phyloP scores from a whole-genome alignment of 2,329 filamentous ascomycete genomes.

The Fusarium annulatum region DNA sequence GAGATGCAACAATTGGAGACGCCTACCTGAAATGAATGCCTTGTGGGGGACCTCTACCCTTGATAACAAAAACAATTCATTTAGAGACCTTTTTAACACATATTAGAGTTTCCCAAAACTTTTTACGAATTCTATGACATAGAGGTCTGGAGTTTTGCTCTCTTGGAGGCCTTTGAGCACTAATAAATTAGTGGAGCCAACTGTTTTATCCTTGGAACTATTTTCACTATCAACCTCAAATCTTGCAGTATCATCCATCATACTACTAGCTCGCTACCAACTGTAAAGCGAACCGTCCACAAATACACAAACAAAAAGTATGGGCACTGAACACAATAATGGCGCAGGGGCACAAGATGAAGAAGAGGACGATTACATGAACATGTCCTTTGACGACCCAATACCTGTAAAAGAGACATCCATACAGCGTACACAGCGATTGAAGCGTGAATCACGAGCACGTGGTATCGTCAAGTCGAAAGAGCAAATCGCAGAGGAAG shows the following conservation, averaged over 20 bases:
- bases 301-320: neutral
- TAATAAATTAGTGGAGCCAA: constrained; percentile 24
- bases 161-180: neutral
- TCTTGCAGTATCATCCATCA: constrained; percentile 6
- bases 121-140: neutral
- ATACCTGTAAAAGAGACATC: constrained; percentile 65
- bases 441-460: constrained; percentile 73
- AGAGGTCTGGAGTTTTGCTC: neutral
- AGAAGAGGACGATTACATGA: constrained; percentile 96
- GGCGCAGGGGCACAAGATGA: constrained; percentile 56
- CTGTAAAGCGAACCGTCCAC: neutral
- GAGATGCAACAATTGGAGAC: neutral
- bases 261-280: neutral
- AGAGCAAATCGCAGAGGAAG: constrained; percentile 81
- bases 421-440: constrained; percentile 63
- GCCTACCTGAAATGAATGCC: neutral
- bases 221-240: constrained; percentile 3
- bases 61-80: neutral
- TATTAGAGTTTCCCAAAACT: neutral
- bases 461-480: constrained; percentile 81
- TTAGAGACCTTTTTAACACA: neutral
- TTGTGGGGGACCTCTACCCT: neutral
- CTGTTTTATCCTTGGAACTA: neutral
- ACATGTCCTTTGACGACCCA: constrained; percentile 85
- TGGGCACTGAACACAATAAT: constrained; percentile 21